Evolutionary conservation across 306 rosid species (phyloP).

Genomic region (Fagus sylvatica): DNA sequence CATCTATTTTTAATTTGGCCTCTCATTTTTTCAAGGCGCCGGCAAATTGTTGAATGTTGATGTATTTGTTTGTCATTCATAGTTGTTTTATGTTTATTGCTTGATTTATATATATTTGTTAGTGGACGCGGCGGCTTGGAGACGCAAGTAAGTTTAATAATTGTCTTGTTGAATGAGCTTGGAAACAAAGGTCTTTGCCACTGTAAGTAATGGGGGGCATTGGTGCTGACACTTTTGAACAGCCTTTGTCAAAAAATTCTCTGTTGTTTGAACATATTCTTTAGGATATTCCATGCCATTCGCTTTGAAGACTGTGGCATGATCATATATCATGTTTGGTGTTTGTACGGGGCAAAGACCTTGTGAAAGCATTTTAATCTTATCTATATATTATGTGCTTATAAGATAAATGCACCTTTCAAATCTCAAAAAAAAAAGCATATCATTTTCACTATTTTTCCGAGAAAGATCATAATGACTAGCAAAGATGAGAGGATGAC

Average conservation of each 20-base stretch:
- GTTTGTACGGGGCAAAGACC: no score
- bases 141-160: slow-evolving; percentile 3
- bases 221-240: slow-evolving; percentile 4
- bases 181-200: neutral
- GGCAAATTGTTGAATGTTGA: neutral
- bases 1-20: neutral
- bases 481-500: no score
- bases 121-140: slow-evolving; percentile 35
- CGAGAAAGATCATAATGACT: no score
- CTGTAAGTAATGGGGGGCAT: slow-evolving; percentile 18
- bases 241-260: neutral
- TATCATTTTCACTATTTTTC: no score
- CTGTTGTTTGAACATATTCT: neutral
- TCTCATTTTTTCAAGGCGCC: neutral
- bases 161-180: neutral
- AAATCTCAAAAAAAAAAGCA: no score
- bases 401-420: no score
- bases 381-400: no score
- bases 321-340: no score
- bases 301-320: neutral
- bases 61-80: neutral
- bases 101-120: neutral
- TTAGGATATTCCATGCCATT: slow-evolving; percentile 37
- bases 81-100: neutral
- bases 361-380: no score